Evolutionary conservation across 169 alveolate genomes (phyloP).

Genomic region (Plasmodium vinckei): DNA sequence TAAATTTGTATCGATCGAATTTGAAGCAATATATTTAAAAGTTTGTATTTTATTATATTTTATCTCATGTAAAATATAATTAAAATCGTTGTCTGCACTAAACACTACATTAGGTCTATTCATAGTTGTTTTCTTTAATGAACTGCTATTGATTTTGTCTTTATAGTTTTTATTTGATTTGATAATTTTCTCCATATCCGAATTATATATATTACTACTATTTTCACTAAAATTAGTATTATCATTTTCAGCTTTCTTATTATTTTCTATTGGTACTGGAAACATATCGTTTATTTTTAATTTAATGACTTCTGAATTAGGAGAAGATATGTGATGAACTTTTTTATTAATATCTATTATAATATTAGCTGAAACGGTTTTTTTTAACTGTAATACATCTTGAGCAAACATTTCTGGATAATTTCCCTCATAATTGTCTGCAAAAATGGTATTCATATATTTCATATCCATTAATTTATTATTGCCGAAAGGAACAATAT

Average conservation of each 20-base stretch:
- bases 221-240: neutral
- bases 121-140: neutral
- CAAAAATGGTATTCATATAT: neutral
- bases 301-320: constrained; percentile 44
- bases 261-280: constrained; percentile 31
- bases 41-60: constrained; percentile 43
- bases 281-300: constrained; percentile 49
- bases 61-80: constrained; percentile 53
- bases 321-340: constrained; percentile 51
- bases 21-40: constrained; percentile 20
- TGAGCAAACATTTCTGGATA: constrained; percentile 75
- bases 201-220: neutral
- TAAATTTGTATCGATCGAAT: constrained; percentile 9
- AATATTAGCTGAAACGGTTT: constrained; percentile 64
- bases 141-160: constrained; percentile 3
- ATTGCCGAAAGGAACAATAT: constrained; percentile 12
- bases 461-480: neutral
- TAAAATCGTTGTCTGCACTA: constrained; percentile 54
- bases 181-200: constrained; percentile 17
- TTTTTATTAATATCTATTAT: constrained; percentile 55
- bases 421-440: constrained; percentile 39
- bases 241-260: neutral
- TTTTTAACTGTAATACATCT: constrained; percentile 40
- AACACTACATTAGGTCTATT: constrained; percentile 29
- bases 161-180: constrained; percentile 13